Conservation (phyloP, 257 asterid species). For the Striga asiatica region DNA sequence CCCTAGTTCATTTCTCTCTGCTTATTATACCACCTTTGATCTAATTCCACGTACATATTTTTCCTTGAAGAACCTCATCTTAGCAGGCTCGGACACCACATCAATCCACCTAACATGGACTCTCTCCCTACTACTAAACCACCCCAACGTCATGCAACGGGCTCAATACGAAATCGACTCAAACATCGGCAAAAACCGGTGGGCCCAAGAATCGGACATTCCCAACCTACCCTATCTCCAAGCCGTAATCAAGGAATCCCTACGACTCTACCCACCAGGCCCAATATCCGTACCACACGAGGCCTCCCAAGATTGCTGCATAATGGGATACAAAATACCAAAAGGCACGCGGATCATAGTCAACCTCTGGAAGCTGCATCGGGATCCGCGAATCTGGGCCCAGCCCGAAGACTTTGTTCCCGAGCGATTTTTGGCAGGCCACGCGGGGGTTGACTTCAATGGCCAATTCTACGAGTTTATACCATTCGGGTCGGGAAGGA, state of each 20-base stretch:
- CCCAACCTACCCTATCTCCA: slow-evolving; percentile 27
- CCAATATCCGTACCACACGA: slow-evolving; percentile 35
- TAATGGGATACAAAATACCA: slow-evolving; percentile 24
- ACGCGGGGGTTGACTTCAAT: slow-evolving; percentile 12
- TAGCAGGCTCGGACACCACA: slow-evolving; percentile 43
- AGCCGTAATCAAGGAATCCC: slow-evolving; percentile 42
- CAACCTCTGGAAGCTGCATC: slow-evolving; percentile 42
- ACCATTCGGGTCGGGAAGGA: slow-evolving; percentile 51
- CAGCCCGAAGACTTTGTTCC: slow-evolving; percentile 37
- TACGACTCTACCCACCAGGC: slow-evolving; percentile 38
- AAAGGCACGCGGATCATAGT: slow-evolving; percentile 29
- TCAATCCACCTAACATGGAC: slow-evolving; percentile 25
- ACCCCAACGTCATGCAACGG: slow-evolving; percentile 16
- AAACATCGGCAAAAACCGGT: slow-evolving; percentile 29
- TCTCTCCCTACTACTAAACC: slow-evolving; percentile 25
- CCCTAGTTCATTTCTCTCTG: too few relatives aligned
- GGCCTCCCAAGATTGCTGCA: slow-evolving; percentile 27
- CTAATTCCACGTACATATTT: too few relatives aligned
- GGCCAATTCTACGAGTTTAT: slow-evolving; percentile 33
- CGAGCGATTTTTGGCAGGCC: slow-evolving; percentile 33
- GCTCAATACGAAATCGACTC: slow-evolving; percentile 35
- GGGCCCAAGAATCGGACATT: slow-evolving; percentile 34
- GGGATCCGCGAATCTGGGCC: slow-evolving; percentile 37
- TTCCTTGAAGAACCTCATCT: slow-evolving; percentile 1
- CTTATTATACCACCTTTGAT: too few relatives aligned